phyloP scores from a whole-genome alignment of 2,329 filamentous ascomycete species.

The Neofusicoccum sp. region DNA sequence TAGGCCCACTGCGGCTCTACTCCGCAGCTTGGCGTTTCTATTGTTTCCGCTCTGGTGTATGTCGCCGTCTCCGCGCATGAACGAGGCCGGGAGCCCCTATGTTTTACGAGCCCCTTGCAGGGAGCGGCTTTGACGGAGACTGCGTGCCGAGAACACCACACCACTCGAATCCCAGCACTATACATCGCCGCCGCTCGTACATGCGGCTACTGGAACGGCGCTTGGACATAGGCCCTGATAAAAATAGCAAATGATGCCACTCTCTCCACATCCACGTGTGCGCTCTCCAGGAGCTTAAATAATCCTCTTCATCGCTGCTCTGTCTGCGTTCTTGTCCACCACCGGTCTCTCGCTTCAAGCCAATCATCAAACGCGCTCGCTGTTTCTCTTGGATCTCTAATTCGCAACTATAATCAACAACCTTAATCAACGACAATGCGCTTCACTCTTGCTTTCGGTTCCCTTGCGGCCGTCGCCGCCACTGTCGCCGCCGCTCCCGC shows the following conservation, averaged over 20 bases:
- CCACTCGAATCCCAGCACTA: background rate
- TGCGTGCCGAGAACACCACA: background rate
- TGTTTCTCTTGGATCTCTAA: background rate
- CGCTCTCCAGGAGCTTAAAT: background rate
- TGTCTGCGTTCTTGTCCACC: background rate
- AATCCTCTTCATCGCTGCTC: background rate
- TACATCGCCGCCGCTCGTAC: background rate
- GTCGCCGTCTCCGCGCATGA: background rate
- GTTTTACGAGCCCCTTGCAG: background rate
- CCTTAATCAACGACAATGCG: background rate
- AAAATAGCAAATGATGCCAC: background rate
- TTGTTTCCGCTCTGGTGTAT: background rate
- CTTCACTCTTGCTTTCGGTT: background rate
- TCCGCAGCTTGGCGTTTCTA: slow-evolving; percentile 3
- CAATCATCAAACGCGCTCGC: background rate
- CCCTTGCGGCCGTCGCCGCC: background rate
- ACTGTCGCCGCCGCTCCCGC: background rate
- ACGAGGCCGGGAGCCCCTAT: background rate
- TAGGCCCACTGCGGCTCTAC: slow-evolving; percentile 2
- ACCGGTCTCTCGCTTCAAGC: background rate
- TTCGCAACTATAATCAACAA: background rate
- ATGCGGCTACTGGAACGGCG: slow-evolving; percentile 1
- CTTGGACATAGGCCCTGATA: background rate
- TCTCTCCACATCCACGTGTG: background rate
- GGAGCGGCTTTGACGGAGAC: background rate